phyloP scores from a whole-genome alignment of 176 grass and related monocot genomes.

The Microstegium vimineum region DNA sequence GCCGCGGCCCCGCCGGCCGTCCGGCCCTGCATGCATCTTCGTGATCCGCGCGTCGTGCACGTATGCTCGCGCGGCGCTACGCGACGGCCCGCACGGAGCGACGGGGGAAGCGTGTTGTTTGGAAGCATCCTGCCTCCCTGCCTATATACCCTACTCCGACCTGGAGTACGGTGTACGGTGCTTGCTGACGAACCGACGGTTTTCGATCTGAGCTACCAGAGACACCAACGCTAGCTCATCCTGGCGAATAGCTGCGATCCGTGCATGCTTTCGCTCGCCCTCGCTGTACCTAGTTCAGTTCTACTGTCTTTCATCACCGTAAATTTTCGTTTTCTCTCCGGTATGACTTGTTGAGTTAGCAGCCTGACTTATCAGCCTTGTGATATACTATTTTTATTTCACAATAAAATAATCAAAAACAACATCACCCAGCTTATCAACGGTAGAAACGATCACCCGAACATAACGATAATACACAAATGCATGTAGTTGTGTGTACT shows the following conservation, averaged over 20 bases:
- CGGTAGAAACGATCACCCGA: too few species aligned
- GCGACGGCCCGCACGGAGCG: neutral
- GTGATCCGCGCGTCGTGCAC: neutral
- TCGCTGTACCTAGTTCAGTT: neutral
- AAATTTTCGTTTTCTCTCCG: neutral
- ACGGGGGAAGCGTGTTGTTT: neutral
- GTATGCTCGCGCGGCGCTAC: neutral
- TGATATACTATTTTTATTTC: too few species aligned
- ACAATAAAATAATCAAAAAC: too few species aligned
- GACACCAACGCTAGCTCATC: neutral
- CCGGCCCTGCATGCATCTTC: neutral
- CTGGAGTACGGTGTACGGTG: neutral
- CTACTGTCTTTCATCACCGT: neutral
- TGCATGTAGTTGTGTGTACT: too few species aligned
- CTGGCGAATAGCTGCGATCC: neutral
- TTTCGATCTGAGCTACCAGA: too few species aligned
- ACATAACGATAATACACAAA: too few species aligned
- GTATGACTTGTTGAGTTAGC: too few species aligned
- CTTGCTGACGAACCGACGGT: neutral
- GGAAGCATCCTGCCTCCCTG: conserved; percentile 5
- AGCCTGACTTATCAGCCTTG: too few species aligned
- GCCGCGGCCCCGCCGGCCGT: neutral
- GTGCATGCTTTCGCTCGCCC: neutral
- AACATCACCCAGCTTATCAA: too few species aligned
- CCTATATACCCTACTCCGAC: neutral